These are phyloP conservation scores for Talaromyces sp. DNA, from an alignment of 2,329 filamentous ascomycete species.

Conservation along the genomic window DNA sequence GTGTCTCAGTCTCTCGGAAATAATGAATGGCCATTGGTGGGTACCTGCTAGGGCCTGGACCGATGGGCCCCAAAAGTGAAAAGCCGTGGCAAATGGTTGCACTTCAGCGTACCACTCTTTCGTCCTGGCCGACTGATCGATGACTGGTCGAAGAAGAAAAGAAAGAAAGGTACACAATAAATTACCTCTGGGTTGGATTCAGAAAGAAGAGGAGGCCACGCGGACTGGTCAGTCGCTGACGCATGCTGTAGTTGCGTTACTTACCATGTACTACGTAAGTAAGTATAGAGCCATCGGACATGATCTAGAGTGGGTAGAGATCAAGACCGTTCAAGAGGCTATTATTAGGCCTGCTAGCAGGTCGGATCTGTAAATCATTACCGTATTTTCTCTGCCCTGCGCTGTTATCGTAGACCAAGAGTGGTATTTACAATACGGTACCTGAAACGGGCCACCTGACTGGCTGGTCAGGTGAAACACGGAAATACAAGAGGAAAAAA, in stretches of 20 bases:
- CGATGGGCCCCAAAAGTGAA: background rate
- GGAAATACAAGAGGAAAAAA: background rate
- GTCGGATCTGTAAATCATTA: background rate
- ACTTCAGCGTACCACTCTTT: background rate
- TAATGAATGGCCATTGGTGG: background rate
- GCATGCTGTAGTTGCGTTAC: background rate
- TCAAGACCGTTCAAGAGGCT: background rate
- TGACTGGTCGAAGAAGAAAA: background rate
- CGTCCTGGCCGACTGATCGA: background rate
- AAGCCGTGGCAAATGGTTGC: background rate
- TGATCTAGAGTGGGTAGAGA: background rate
- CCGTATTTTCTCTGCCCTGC: background rate
- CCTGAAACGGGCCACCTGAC: background rate
- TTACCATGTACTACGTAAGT: background rate
- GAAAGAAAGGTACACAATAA: background rate
- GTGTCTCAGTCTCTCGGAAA: background rate
- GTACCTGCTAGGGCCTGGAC: slow-evolving; percentile 1
- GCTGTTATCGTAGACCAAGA: background rate
- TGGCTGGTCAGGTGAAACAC: slow-evolving; percentile 8
- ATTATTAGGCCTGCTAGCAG: background rate
- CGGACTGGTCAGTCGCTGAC: background rate
- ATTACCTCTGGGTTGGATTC: background rate
- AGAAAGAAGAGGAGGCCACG: background rate
- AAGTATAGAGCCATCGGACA: background rate
- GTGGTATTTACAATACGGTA: slow-evolving; percentile 2